Evolutionary conservation across 768 basidiomycete genomes (phyloP), one percentile per base, ranked within the genome.

Genomic region (Phaffia tasmanica): DNA sequence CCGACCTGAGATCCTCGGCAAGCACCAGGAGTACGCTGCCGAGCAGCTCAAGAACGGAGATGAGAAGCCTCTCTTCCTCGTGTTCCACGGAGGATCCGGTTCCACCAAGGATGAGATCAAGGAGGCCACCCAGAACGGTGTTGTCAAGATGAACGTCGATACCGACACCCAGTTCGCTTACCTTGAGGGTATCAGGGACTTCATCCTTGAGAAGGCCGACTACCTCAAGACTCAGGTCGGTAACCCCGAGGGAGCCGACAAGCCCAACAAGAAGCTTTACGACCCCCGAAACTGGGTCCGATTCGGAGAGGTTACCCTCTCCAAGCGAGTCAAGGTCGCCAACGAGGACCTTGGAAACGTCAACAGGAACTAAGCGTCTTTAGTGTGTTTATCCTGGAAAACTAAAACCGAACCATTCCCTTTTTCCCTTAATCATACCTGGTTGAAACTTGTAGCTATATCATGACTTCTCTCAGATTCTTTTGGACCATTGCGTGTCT

Each of bases 41-140:
- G 73, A 82, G 76, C 84, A 93, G 81, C 75, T 87, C 70, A 82
- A 82, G 58, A 75, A 71, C 67, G 75, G 71, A 51, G 72, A 79
- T 68, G 77, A 81, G 74, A 85, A 89, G 79, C 95, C 95, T 70
- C 79, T 95, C 88, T 97, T 86, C 84, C 88, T 98, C 69, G 95
- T 98, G 78, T 99, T 98, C 91, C 95, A 99, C 80, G 95, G 95
- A 78, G 95, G 95, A 70, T 98, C 95, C 62, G 95, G 95, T 55
- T 98, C 95, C 42, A 85, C 88, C 71, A 90, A 90, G 79, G 87
- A 93, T 57, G 95, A 99, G 79, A 99, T 98, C 79, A 81, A 80
- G 72, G 89, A 86, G 57, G 94, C 93, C 66, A 95, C 98, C 71
- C 74, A 79, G 62, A 82, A 93, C 76, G 94, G 94, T 74, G 94